Conservation (phyloP, 345 rosid genomes). For the Cochlearia excelsa region DNA sequence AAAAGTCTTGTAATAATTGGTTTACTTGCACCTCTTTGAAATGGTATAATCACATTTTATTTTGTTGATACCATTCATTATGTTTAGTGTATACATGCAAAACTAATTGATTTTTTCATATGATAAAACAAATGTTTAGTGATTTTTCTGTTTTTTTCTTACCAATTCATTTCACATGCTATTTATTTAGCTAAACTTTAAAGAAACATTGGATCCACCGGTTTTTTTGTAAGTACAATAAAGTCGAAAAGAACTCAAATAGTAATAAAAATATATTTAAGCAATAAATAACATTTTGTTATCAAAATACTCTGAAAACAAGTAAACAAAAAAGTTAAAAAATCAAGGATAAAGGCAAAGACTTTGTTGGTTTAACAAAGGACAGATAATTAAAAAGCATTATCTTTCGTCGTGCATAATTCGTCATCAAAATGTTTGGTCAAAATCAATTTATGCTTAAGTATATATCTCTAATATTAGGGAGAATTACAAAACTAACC, state of each 20-base stretch:
- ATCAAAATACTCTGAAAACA: no score
- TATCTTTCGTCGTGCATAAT: constrained; percentile 31
- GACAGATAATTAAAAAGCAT: constrained; percentile 22
- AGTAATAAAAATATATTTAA: background rate
- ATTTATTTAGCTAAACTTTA: no score
- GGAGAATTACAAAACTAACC: constrained; percentile 13
- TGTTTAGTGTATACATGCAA: no score
- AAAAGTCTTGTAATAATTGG: constrained; percentile 30
- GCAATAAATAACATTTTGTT: background rate
- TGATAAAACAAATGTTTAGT: no score
- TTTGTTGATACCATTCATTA: no score
- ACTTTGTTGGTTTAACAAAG: constrained; percentile 21
- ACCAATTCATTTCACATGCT: no score
- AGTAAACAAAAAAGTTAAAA: background rate
- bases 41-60: no score
- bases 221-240: no score
- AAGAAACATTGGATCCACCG: no score
- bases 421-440: constrained; percentile 26
- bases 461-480: no score
- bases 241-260: background rate
- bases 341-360: constrained; percentile 24
- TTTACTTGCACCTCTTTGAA: constrained; percentile 9
- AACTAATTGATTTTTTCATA: no score
- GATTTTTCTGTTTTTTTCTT: no score
- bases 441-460: background rate